Evolutionary conservation across 305 asterid species (phyloP).

Genomic region (Fraxinus angustifolia): DNA sequence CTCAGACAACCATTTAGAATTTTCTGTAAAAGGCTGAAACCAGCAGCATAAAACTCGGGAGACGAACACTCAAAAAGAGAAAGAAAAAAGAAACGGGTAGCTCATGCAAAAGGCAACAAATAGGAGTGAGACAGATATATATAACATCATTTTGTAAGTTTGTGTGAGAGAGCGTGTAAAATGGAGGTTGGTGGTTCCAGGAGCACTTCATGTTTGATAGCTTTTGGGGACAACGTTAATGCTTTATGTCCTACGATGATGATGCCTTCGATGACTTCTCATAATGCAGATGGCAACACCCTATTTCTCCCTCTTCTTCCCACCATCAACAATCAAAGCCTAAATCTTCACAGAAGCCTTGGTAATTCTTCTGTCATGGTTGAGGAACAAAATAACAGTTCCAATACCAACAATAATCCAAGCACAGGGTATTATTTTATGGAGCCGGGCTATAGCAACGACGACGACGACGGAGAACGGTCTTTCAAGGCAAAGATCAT

Average conservation of each 20-base stretch:
- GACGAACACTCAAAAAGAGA: neutral
- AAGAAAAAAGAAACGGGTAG: neutral
- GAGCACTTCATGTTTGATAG: neutral
- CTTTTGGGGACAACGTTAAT: constrained; percentile 10
- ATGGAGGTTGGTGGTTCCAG: constrained; percentile 8
- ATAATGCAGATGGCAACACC: constrained; percentile 1
- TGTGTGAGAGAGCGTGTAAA: neutral
- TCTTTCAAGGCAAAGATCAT: constrained; percentile 71
- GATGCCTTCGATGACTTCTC: neutral
- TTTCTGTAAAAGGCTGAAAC: constrained; percentile 5
- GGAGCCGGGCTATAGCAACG: constrained; percentile 27
- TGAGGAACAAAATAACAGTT: constrained; percentile 13
- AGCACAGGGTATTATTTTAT: constrained; percentile 62
- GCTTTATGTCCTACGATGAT: constrained; percentile 1
- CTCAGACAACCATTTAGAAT: neutral
- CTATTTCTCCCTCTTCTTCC: neutral
- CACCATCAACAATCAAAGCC: neutral
- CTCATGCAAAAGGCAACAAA: neutral
- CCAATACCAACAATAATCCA: constrained; percentile 19
- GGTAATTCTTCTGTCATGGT: constrained; percentile 28
- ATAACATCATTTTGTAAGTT: neutral
- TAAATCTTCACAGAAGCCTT: neutral
- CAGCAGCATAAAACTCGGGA: constrained; percentile 13
- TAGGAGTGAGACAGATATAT: neutral
- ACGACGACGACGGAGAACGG: constrained; percentile 21